phyloP scores from a whole-genome alignment of 2,329 filamentous ascomycete species.

The Fusarium redolens region DNA sequence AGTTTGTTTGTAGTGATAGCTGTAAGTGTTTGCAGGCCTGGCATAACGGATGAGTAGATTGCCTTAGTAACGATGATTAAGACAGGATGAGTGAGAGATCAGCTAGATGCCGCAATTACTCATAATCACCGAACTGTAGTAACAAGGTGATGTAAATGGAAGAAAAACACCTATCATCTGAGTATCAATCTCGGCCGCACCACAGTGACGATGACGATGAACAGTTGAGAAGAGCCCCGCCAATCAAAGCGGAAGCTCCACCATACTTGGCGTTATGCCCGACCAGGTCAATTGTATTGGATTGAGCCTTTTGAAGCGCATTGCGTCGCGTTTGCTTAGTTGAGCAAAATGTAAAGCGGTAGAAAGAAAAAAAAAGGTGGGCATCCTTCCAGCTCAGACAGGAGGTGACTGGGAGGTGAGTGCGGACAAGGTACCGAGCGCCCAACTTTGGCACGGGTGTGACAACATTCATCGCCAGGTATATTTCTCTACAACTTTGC shows the following conservation, averaged over 20 bases:
- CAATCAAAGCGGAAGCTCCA: conserved; percentile 43
- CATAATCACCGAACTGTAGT: background rate
- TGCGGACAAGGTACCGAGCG: conserved; percentile 37
- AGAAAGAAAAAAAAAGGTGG: conserved; percentile 24
- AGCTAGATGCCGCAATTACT: conserved; percentile 8
- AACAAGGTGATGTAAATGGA: conserved; percentile 7
- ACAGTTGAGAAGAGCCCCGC: conserved; percentile 36
- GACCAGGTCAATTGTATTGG: conserved; percentile 34
- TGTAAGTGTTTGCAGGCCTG: background rate
- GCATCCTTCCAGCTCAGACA: conserved; percentile 7
- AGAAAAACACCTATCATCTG: conserved; percentile 15
- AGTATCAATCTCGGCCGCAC: conserved; percentile 31
- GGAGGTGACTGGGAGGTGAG: conserved; percentile 10
- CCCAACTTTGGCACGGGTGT: conserved; percentile 38
- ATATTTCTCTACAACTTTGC: conserved; percentile 44
- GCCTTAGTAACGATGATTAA: background rate
- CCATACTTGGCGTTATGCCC: conserved; percentile 43
- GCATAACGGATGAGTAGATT: background rate
- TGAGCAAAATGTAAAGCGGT: conserved; percentile 24
- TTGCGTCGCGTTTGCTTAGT: conserved; percentile 33
- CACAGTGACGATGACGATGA: conserved; percentile 46
- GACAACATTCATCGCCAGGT: conserved; percentile 33
- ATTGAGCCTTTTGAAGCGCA: conserved; percentile 28
- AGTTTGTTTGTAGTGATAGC: conserved; percentile 12
- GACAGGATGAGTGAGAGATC: background rate